Base-by-base conservation (phyloP, 257 asterid species). In the Leptodermis oblonga region DNA sequence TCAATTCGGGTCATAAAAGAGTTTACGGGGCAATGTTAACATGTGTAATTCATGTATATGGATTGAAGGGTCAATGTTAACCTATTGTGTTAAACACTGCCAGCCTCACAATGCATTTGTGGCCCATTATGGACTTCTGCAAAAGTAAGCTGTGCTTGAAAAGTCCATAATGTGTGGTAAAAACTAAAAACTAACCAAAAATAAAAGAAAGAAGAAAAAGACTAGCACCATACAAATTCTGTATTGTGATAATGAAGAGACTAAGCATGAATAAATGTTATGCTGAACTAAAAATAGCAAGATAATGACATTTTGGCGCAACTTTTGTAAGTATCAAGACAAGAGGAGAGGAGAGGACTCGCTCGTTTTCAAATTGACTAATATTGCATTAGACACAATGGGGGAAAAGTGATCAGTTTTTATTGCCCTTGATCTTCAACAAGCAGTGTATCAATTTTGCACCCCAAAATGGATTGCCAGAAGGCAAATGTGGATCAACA, bases 271-370 rank as follows among this genome's bases (percentile, higher is more conserved):
- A 69, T 74, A 74, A 77, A 74, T 82, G 73, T 46, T 17, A 3
- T 83, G 88, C 65, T 78, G 77, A 59, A 73, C 76, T 72, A 83
- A 78, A 81, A 53, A 0, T 58, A 73, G 86, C 51, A 63, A 55
- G 83, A 80, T 72, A 60, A 63, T 71, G 85, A 79, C 80, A 64
- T 46, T 61, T 17, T 54, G 41, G 34, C 49, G 69, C 67, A 30
- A 30, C 62, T 42, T 58, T 28, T 56, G 64, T 6, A 22, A 22
- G 49, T 30, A 62, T 69, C 43, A 48, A 42, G 28, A 45, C 17
- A 6, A 18, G 53, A 15, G n/a, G n/a, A n/a, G n/a, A n/a, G n/a
- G n/a, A n/a, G n/a, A n/a, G n/a, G n/a, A n/a, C n/a, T n/a, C n/a
- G 25, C 37, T 51, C 73, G 48, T 43, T 15, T 65, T 59, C 48